Percentiles rank a stretch among this genome's conserved stretches.
phyloP scores from a whole-genome alignment of 352 stramenopile species.

The Globisporangium megalacanthum region DNA sequence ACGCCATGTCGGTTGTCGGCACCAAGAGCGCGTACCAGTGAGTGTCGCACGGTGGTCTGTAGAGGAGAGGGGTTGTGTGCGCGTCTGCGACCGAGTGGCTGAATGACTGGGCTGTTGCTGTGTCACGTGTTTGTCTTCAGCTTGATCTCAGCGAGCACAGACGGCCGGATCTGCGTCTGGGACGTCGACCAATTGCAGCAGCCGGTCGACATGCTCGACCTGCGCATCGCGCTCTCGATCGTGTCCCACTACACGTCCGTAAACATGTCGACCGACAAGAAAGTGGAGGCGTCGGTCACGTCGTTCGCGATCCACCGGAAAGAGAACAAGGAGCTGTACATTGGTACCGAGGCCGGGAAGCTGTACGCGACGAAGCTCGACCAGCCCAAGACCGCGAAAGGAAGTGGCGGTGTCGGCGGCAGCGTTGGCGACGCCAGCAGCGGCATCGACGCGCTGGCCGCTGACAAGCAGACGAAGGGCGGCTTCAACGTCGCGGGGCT shows the following conservation, averaged over 20 bases:
- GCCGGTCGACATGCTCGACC: slow-evolving; percentile 76
- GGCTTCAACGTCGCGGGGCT: slow-evolving; percentile 17
- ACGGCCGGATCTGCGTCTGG: slow-evolving; percentile 84
- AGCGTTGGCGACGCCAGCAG: slow-evolving; percentile 13
- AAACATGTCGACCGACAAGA: slow-evolving; percentile 66
- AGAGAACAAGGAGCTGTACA: slow-evolving; percentile 80
- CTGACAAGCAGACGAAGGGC: slow-evolving; percentile 38
- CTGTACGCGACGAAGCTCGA: slow-evolving; percentile 74
- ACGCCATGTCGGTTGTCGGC: slow-evolving; percentile 77
- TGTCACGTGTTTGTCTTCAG: slow-evolving; percentile 22
- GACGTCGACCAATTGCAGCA: slow-evolving; percentile 82
- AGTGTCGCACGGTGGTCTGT: slow-evolving; percentile 7
- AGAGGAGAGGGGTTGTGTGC: background rate
- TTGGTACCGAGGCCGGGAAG: slow-evolving; percentile 80
- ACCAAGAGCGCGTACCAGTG: slow-evolving; percentile 82
- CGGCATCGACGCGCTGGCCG: slow-evolving; percentile 4
- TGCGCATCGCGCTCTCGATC: slow-evolving; percentile 75
- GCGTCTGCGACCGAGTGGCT: background rate
- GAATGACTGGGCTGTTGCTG: background rate
- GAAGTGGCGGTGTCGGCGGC: slow-evolving; percentile 5
- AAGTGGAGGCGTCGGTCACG: slow-evolving; percentile 83
- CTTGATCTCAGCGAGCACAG: slow-evolving; percentile 81
- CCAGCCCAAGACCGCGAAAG: slow-evolving; percentile 61
- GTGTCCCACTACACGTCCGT: slow-evolving; percentile 67
- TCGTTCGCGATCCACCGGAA: slow-evolving; percentile 78